A percentile compares a stretch with the other conserved stretches of the same genome.
Conservation (phyloP, 1,139 yeast genomes). For the Pneumocystis murina region DNA sequence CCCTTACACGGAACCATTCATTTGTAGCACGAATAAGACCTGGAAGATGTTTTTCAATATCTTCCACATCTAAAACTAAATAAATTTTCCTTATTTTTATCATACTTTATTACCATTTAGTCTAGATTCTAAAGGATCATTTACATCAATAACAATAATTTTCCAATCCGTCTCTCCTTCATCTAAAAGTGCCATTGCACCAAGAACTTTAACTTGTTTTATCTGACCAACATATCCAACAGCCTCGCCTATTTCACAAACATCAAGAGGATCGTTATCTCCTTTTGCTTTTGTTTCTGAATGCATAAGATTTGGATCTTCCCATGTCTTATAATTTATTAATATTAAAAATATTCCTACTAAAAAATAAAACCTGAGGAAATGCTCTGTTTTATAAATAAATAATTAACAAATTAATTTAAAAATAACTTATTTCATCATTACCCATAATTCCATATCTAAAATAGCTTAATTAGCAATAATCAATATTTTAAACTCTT, state of each 20-base stretch:
- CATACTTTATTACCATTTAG: conserved; percentile 28
- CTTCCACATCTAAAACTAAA: conserved; percentile 41
- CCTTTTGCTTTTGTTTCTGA: conserved; percentile 48
- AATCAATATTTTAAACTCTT: conserved; percentile 28
- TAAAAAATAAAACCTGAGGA: conserved; percentile 29
- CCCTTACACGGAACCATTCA: conserved; percentile 64
- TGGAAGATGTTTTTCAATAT: conserved; percentile 71
- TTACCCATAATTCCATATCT: conserved; percentile 1
- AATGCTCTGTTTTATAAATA: conserved; percentile 49
- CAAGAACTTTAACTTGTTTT: conserved; percentile 76
- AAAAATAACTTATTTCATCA: background rate
- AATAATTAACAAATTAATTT: background rate
- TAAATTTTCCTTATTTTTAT: background rate
- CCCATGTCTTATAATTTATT: conserved; percentile 51
- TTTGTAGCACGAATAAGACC: conserved; percentile 71
- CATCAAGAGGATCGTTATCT: conserved; percentile 93
- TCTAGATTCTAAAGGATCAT: conserved; percentile 65
- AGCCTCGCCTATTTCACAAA: conserved; percentile 75
- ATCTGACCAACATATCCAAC: conserved; percentile 57
- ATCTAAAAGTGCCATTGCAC: conserved; percentile 84
- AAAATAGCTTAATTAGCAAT: background rate
- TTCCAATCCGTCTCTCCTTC: conserved; percentile 99
- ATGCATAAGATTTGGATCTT: conserved; percentile 39
- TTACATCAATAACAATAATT: conserved; percentile 65
- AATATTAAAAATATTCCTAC: background rate